A percentile compares a stretch with the other conserved stretches of the same genome.
phyloP scores from a whole-genome alignment of 2,329 filamentous ascomycete genomes.

The Trichoderma cornu-damae region DNA sequence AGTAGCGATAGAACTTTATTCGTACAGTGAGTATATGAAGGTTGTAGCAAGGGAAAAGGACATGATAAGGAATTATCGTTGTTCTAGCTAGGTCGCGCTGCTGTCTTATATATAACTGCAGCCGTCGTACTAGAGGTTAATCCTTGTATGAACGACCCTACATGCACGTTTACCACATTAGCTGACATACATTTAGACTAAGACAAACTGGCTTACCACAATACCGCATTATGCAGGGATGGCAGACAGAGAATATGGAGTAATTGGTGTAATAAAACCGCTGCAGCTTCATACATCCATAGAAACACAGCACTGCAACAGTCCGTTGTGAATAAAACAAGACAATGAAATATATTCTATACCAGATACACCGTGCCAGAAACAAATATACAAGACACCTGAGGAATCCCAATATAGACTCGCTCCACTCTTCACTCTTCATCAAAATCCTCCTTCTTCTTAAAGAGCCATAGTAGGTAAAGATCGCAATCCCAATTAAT shows the following conservation, averaged over 20 bases:
- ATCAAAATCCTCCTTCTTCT: neutral
- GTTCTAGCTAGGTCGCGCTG: neutral
- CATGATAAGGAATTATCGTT: neutral
- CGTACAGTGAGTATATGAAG: neutral
- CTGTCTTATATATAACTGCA: neutral
- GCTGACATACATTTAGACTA: neutral
- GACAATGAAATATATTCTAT: neutral
- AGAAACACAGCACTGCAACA: neutral
- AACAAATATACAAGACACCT: too few species aligned
- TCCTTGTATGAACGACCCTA: neutral
- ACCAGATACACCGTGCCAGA: neutral
- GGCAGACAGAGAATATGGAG: too few species aligned
- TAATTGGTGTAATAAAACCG: neutral
- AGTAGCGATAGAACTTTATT: neutral
- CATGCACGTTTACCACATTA: neutral
- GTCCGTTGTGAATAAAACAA: too few species aligned
- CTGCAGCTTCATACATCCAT: neutral
- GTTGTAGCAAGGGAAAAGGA: neutral
- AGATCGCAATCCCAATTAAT: neutral
- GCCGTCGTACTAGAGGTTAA: neutral
- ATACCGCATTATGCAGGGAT: too few species aligned
- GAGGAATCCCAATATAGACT: neutral
- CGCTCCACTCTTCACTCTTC: neutral
- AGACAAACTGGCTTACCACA: neutral
- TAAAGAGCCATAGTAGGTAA: neutral